Evolutionary conservation across 2,329 filamentous ascomycete genomes (phyloP), one percentile per base, ranked within the genome.

Genomic region (Fusarium pseudocircinatum): DNA sequence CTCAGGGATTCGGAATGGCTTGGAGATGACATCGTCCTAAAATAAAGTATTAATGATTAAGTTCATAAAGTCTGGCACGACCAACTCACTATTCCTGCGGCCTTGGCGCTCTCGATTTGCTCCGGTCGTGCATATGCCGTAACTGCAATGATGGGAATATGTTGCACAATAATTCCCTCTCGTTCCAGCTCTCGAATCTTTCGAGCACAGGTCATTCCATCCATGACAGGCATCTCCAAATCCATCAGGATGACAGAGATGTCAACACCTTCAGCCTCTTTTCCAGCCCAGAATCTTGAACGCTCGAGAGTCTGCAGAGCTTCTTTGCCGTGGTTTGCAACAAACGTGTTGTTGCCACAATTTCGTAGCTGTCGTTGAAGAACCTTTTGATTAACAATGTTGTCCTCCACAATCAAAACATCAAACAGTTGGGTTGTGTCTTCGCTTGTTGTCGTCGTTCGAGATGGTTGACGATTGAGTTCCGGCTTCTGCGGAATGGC

Each of bases 171-270:
- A 37, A 86, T 88, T 26, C 90, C 89, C 60, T 89, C 85, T 54
- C 82, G 83, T 79, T 95, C 92, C 24, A 93, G 84, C 67, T 92
- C 87, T 24, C 93, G 87, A 60, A 96, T 94, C 67, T 85, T 88
- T 46, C 87, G 86, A 18, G 93, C 91, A 71, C 93, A 94, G 5
- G 92, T 92, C 81, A 93, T 89, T 40, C 93, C 93, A 76, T 95
- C 92, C 93, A 95, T 95, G 47, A 94, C 87, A 2, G 93, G 93
- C 93, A 95, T 95, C 77, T 95, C 93, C 53, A 94, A 85, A 78
- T 95, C 93, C 93, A 95, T 94, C 11, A 95, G 81, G 18, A 95
- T 91, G 50, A 94, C 86, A 14, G 90, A 89, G 30, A 93, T 86
- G 53, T 90, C 86, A 14, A 85, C 81, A 6, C 86, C 86, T 20